Evolutionary conservation across 192 early-diverging fungal species (phyloP).

Genomic region (Tieghemiomyces parasiticus): DNA sequence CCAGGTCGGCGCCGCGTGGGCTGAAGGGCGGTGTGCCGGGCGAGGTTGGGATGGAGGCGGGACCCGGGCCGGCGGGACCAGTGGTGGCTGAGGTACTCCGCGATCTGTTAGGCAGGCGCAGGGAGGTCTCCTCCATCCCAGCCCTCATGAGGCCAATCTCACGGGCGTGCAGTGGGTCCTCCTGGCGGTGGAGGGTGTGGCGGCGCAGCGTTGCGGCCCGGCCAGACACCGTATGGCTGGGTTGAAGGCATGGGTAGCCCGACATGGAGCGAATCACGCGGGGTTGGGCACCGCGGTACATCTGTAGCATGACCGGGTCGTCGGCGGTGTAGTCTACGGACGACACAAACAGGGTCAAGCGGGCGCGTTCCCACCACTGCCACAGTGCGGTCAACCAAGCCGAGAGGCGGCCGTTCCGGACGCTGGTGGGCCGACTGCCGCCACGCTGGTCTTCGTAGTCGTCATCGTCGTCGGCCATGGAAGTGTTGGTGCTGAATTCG

Average conservation of each 20-base stretch:
- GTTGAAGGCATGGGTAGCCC: too few relatives aligned
- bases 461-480: not conserved
- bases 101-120: not conserved
- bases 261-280: too few relatives aligned
- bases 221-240: too few relatives aligned
- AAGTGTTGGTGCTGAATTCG: not conserved
- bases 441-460: too few relatives aligned
- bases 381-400: not conserved
- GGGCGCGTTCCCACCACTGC: not conserved
- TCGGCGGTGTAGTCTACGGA: not conserved
- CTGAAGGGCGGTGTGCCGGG: too few relatives aligned
- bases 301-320: not conserved
- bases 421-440: not conserved
- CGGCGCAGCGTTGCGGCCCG: too few relatives aligned
- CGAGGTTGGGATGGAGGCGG: not conserved
- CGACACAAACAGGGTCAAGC: not conserved
- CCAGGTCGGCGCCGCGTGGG: not conserved
- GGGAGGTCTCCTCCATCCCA: too few relatives aligned
- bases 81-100: not conserved
- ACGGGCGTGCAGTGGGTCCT: too few relatives aligned
- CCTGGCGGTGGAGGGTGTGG: too few relatives aligned
- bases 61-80: not conserved
- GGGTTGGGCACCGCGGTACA: conserved; percentile 6
- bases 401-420: not conserved
- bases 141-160: too few relatives aligned